Evolutionary conservation across 495 filamentous ascomycete species (phyloP), one percentile per base, ranked within the genome.

Genomic region (Hypoxylon cercidicola): DNA sequence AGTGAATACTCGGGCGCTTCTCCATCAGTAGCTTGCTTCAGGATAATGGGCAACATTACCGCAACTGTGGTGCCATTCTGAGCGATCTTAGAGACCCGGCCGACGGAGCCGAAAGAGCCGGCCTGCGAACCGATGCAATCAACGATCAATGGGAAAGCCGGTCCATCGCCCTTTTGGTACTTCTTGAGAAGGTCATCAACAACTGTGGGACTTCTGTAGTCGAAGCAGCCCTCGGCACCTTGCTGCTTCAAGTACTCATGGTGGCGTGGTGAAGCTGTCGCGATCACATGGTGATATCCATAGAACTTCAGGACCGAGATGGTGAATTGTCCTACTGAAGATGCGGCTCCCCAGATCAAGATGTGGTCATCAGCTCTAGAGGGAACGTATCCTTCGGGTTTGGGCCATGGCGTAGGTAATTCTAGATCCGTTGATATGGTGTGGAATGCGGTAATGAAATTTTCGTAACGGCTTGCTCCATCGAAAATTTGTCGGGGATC

Each of bases 331-430:
- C 85, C 84, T 9, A 85, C 83, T 9, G 79, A 79, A 7, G 79
- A 82, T 4, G 78, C 72, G 1, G 79, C 85, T 9, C 85, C 84
- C 82, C 84, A 86, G 37, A 87, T 74, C 25, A 87, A 61, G 28
- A 87, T 77, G 0, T 68, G 56, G 9, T 61, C 54, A 5, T 77
- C 44, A 0, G 61, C 71, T 23, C 74, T 45, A 0, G 60, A 35
- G n/a, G 77, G 74, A 15, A 57, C 43, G 37, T 73, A 77, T 3
- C 55, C 59, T 16, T 61, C 55, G 3, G 80, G 78, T 20, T 73
- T 71, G 1, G 80, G 81, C 82, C 82, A 85, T 1, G 80, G 81
- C 2, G 80, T 71, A 20, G 70, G 71, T n/a, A 85, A 55, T 15
- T 57, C 67, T n/a, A 85, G 56, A 41, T 82, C 82, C 1, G 63